Percentiles rank a stretch among this genome's conserved stretches.
Evolutionary conservation across 352 stramenopile species (phyloP).

Genomic region (Vaucheria bursata): DNA sequence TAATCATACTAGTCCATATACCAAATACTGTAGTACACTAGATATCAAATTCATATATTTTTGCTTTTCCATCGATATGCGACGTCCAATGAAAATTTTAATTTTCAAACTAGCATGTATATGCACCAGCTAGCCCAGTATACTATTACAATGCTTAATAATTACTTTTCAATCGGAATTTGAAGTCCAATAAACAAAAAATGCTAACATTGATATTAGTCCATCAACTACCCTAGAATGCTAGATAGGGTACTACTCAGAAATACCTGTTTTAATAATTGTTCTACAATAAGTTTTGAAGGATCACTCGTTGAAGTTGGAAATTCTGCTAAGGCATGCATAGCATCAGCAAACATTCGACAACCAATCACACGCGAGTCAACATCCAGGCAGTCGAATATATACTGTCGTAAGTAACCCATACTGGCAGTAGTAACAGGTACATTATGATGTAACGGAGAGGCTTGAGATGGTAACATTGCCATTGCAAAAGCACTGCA

Average conservation of each 20-base stretch:
- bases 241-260: background rate
- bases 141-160: too few relatives aligned
- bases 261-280: background rate
- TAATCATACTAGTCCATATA: too few relatives aligned
- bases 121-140: too few relatives aligned
- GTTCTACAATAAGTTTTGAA: background rate
- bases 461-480: slow-evolving; percentile 54
- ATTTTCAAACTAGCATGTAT: too few relatives aligned
- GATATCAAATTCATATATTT: too few relatives aligned
- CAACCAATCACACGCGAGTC: background rate
- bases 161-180: too few relatives aligned
- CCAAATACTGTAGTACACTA: too few relatives aligned
- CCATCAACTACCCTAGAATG: too few relatives aligned
- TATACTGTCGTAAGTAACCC: slow-evolving; percentile 62
- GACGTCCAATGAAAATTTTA: too few relatives aligned
- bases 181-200: too few relatives aligned
- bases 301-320: background rate
- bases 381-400: slow-evolving; percentile 57
- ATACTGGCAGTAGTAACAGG: slow-evolving; percentile 55
- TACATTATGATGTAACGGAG: slow-evolving; percentile 40
- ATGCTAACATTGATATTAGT: too few relatives aligned
- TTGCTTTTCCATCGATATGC: too few relatives aligned
- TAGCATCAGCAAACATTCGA: slow-evolving; percentile 1
- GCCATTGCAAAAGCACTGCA: background rate
- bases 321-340: background rate